A percentile compares a stretch with the other conserved stretches of the same genome.
Conservation (phyloP, 345 rosid genomes). For the Eucalyptus victrix region DNA sequence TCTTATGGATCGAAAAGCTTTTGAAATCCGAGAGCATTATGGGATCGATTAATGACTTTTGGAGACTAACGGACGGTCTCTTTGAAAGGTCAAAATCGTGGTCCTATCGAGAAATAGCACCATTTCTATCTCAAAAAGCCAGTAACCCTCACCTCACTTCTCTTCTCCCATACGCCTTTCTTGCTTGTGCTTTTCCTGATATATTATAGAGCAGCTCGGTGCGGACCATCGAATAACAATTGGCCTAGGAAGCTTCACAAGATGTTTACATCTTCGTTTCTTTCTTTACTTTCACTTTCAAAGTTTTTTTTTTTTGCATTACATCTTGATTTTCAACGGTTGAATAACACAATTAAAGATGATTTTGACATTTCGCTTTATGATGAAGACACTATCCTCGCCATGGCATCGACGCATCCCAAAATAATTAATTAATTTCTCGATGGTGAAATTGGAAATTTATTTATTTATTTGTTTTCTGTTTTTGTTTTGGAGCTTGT, state of each 20-base stretch:
- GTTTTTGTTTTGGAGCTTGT: neutral
- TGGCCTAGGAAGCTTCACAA: neutral
- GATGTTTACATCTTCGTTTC: neutral
- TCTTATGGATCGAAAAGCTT: neutral
- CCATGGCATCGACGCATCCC: neutral
- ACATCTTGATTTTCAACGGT: neutral
- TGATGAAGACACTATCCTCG: neutral
- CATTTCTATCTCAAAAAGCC: neutral
- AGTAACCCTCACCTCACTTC: neutral
- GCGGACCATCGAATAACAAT: neutral
- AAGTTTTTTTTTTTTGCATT: neutral
- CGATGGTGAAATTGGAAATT: neutral
- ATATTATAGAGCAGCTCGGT: neutral
- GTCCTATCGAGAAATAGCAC: neutral
- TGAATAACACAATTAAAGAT: neutral
- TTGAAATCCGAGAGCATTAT: neutral
- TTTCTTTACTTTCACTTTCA: neutral
- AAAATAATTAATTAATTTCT: neutral
- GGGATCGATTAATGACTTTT: neutral
- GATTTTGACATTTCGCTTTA: neutral
- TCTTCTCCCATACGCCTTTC: neutral
- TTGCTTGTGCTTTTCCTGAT: neutral
- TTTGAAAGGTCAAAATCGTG: neutral
- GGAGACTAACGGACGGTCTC: neutral
- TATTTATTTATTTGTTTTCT: too few relatives aligned